Base-by-base conservation (phyloP, 1,284 basidiomycete species). In the Stygiomarasmius scandens region DNA sequence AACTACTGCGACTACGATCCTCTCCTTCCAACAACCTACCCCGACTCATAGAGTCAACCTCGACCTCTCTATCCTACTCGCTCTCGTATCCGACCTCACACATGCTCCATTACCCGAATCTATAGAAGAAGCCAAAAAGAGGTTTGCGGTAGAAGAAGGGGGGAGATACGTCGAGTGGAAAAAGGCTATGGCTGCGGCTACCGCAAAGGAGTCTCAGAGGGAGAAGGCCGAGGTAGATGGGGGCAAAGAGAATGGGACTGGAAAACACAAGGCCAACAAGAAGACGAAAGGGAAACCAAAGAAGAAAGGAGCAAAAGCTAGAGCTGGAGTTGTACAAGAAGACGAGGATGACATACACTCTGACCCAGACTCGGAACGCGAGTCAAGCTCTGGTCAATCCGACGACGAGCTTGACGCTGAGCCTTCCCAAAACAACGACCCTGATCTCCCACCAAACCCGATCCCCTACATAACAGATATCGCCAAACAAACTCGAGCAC, bases 21-120 rank as follows among this genome's bases (percentile, higher is more conserved):
- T 64, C 19, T 57, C 29, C 29, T 41, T 41, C 38, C 16, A 6
- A 4, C 38, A 41, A 41, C 38, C 38, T 9, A 41, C n/a, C 11
- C 87, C 90, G 0, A 87, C 86, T 0, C 61, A 67, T 2, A 74
- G 77, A 47, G 77, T 95, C 69, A 93, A 93, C 64, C 78, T 94
- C 43, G 93, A 95, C 69, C 78, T 94, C 9, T 93, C 92, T 0
- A 78, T 89, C 0, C 81, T 95, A 51, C 89, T 95, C 60, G 92
- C 92, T 0, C 79, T 95, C 24, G 83, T 92, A 32, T 92, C 90
- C 3, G 92, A 95, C 63, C 82, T 93, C 43, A 86, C 91, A 0
- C 92, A 95, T 68, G 77, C 89, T 0, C 76, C 82, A 0, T 74
- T 93, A 0, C 92, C 92, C 0, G 46, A 56, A 0, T 78, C 79